These are phyloP conservation scores for Leucocoprinus birnbaumii DNA, from an alignment of 768 basidiomycete species.

Conservation along the genomic window DNA sequence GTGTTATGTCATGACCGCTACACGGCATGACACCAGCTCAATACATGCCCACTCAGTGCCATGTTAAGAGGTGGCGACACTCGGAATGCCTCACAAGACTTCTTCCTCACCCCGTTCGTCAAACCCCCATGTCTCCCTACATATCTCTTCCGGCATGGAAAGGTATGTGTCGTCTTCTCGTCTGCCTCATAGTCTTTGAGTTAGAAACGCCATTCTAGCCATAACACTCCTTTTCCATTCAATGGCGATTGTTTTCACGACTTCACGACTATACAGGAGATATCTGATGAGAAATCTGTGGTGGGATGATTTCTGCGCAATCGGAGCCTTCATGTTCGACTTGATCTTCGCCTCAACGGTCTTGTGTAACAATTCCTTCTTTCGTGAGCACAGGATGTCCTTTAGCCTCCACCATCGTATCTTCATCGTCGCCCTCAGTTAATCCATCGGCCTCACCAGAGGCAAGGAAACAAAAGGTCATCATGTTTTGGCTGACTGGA, in stretches of 20 bases:
- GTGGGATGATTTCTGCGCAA: conserved; percentile 10
- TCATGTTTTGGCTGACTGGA: conserved; percentile 3
- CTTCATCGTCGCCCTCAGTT: not conserved
- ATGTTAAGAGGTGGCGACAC: not conserved
- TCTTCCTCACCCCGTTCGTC: not conserved
- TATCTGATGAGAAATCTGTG: not conserved
- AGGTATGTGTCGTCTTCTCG: not conserved
- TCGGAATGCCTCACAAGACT: not conserved
- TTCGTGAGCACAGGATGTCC: not conserved
- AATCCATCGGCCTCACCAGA: not conserved
- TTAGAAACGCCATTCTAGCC: not conserved
- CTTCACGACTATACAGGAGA: conserved; percentile 3
- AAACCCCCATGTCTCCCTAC: not conserved
- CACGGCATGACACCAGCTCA: conserved; percentile 1
- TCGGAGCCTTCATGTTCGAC: not conserved
- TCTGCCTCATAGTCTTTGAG: too few relatives aligned
- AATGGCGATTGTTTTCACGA: not conserved
- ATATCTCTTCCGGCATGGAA: not conserved
- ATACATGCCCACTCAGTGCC: conserved; percentile 1
- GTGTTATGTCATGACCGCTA: not conserved
- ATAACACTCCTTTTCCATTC: not conserved
- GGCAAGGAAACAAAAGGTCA: not conserved
- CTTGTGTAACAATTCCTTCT: not conserved
- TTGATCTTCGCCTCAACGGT: not conserved
- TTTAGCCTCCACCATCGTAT: not conserved